Evolutionary conservation across 2,329 filamentous ascomycete genomes (phyloP).

Genomic region (Botryotinia convoluta): DNA sequence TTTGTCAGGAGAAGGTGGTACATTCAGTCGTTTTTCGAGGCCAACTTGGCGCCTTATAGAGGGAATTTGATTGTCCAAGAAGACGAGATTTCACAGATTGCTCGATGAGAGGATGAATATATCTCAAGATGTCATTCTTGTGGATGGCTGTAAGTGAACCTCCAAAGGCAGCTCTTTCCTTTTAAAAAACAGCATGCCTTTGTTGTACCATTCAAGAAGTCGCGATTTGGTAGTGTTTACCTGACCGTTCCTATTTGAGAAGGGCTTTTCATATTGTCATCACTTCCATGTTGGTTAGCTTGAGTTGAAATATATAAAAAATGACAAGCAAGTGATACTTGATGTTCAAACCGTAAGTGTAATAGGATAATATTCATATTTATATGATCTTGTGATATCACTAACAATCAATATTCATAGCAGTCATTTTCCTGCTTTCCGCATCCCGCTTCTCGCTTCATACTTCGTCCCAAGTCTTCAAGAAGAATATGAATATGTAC

Average conservation of each 20-base stretch:
- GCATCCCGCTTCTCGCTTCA: not conserved
- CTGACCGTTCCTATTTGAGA: not conserved
- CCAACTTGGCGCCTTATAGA: no score
- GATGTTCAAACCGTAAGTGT: not conserved
- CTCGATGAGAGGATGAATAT: not conserved
- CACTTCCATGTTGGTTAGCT: not conserved
- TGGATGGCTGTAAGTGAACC: not conserved
- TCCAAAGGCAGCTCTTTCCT: not conserved
- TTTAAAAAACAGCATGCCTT: no score
- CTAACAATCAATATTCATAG: slow-evolving; percentile 23
- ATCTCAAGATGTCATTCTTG: not conserved
- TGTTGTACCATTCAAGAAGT: not conserved
- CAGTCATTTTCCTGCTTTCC: slow-evolving; percentile 23
- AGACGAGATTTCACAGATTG: not conserved
- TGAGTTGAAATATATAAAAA: not conserved
- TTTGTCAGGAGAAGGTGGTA: not conserved
- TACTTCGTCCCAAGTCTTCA: slow-evolving; percentile 7
- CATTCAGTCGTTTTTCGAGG: not conserved
- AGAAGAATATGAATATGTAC: slow-evolving; percentile 33
- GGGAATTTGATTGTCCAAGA: not conserved
- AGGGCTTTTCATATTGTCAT: not conserved
- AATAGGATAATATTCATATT: slow-evolving; percentile 28
- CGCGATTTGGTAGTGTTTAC: not conserved
- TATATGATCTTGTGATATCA: slow-evolving; percentile 24
- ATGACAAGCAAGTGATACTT: not conserved